Base-by-base conservation (phyloP, 2,329 filamentous ascomycete species). In the Kalmusia sp. region DNA sequence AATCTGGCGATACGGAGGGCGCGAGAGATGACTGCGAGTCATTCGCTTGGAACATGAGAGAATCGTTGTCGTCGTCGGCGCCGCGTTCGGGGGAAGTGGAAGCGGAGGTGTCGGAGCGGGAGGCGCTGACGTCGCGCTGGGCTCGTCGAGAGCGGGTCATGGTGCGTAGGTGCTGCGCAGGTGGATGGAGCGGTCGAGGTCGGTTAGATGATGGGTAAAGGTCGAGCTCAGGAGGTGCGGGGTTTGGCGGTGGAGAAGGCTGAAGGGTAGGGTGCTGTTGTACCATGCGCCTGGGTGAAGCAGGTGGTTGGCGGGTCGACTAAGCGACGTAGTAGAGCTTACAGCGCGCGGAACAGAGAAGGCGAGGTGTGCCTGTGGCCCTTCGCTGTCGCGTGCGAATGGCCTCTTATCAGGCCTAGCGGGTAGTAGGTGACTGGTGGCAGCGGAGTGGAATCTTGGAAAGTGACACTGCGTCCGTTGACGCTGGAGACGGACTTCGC, bases 21-120 rank as follows among this genome's bases (percentile, higher is more conserved):
- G 92, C 92, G 51, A 97, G 84, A 1, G 93, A 97, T 1, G 93
- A 97, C 72, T 95, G 85, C 3, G 93, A 97, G 77, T 97, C 93
- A 78, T 97, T 96, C 66, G 81, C 76, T 62, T 90, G 88, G 52
- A 84, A 85, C 72, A 90, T 88, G 75, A 95, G 95, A 76, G 95
- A 96, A 77, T 97, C 93, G 63, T 92, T 96, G 77, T 97, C 93
- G 70, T 93, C 90, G 76, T 96, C 92, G 69, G 92, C 89, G 71
- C 86, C 86, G 47, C 89, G 86, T 46, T 84, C 85, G 38, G 90
- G 89, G 1, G 90, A 92, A 70, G 88, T 90, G 52, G 87, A 90
- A 6, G 89, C 89, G 5, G 88, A 90, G 3, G 80, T 82, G 58
- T 72, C 71, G 44, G 76, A 79, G 35, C 71, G 71, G 30, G 69